Evolutionary conservation across 352 stramenopile genomes (phyloP).

Genomic region (Peronospora destructor): DNA sequence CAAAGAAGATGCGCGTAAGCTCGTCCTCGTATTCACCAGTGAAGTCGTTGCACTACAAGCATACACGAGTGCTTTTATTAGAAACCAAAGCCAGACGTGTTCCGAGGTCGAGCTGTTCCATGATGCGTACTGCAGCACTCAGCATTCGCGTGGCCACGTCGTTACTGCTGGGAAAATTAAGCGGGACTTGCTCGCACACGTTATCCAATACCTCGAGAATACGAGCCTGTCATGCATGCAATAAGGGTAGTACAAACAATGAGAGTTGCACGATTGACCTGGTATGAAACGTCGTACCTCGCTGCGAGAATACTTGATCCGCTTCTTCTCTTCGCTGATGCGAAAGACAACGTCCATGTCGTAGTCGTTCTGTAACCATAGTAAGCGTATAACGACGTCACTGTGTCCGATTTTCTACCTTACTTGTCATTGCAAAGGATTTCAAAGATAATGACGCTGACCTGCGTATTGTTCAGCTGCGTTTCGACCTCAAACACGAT

Average conservation of each 20-base stretch:
- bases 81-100: background rate
- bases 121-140: conserved; percentile 37
- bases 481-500: conserved; percentile 80
- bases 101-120: background rate
- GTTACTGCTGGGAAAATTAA: conserved; percentile 30
- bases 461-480: conserved; percentile 67
- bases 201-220: conserved; percentile 82
- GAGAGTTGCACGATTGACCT: conserved; percentile 4
- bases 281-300: conserved; percentile 24
- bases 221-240: conserved; percentile 33
- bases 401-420: background rate
- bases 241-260: background rate
- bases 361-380: conserved; percentile 49
- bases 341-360: conserved; percentile 81
- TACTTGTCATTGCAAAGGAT: background rate
- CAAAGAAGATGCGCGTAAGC: conserved; percentile 68
- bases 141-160: conserved; percentile 59
- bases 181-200: conserved; percentile 50
- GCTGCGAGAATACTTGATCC: conserved; percentile 76
- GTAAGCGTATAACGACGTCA: background rate
- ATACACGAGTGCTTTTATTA: conserved; percentile 4
- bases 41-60: conserved; percentile 61
- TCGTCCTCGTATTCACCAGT: conserved; percentile 76
- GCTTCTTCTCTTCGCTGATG: conserved; percentile 85
- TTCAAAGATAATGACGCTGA: conserved; percentile 7